phyloP scores from a whole-genome alignment of 1,139 yeast species.

The Geotrichum citri-aurantii region DNA sequence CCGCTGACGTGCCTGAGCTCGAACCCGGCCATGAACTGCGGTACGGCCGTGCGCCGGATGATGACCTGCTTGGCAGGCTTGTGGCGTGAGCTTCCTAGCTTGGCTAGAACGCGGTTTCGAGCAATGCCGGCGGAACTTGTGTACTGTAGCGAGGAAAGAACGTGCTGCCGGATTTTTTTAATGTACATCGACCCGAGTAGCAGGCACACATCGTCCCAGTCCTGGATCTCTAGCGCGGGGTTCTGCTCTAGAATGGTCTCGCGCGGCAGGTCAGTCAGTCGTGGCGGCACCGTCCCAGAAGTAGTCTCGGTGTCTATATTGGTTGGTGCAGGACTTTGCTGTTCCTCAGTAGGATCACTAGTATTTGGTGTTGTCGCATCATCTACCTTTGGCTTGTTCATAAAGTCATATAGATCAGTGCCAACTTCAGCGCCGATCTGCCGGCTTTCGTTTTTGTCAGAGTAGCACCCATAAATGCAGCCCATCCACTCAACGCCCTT shows the following conservation, averaged over 20 bases:
- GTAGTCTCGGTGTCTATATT: not conserved
- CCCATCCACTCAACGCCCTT: conserved; percentile 36
- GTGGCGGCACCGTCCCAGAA: not conserved
- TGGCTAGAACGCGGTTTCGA: conserved; percentile 69
- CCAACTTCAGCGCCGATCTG: conserved; percentile 26
- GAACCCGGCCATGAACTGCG: conserved; percentile 52
- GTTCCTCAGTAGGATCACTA: not conserved
- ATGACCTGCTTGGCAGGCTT: conserved; percentile 88
- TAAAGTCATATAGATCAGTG: conserved; percentile 12
- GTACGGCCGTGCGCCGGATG: conserved; percentile 46
- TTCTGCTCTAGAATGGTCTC: not conserved
- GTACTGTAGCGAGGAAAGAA: conserved; percentile 57
- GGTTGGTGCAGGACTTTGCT: not conserved
- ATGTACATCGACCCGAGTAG: conserved; percentile 61
- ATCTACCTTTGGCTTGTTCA: conserved; percentile 3
- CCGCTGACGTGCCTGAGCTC: conserved; percentile 77
- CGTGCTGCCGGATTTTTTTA: conserved; percentile 46
- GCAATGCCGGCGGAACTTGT: conserved; percentile 90
- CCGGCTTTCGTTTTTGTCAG: conserved; percentile 18
- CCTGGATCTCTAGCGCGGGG: conserved; percentile 35
- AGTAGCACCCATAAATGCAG: conserved; percentile 22
- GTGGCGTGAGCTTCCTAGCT: conserved; percentile 77
- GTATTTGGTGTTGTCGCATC: not conserved
- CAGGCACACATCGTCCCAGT: conserved; percentile 82
- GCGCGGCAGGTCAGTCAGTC: not conserved